These are phyloP conservation scores for Macadamia integrifolia DNA, from an alignment of 164 flowering plant species.

Conservation along the genomic window DNA sequence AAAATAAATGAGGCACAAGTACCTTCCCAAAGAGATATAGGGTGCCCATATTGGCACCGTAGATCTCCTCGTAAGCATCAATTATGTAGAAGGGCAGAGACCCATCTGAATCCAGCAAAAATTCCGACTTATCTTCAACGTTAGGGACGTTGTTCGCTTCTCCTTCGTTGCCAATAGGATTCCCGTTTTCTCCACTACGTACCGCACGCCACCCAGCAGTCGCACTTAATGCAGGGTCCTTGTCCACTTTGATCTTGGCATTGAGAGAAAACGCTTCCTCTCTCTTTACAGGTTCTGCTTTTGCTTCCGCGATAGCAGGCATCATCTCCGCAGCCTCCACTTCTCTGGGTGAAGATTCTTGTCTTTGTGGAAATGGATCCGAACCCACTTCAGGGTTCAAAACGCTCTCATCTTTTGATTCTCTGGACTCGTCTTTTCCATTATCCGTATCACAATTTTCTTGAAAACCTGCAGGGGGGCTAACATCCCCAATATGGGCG, in stretches of 20 bases:
- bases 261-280: constrained; percentile 44
- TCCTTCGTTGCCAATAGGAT: constrained; percentile 12
- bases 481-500: neutral
- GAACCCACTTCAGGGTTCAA: constrained; percentile 7
- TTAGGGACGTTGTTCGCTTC: constrained; percentile 15
- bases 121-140: constrained; percentile 45
- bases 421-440: constrained; percentile 6
- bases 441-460: constrained; percentile 6
- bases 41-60: constrained; percentile 70
- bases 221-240: constrained; percentile 52
- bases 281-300: constrained; percentile 23
- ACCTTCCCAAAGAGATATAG: constrained; percentile 97
- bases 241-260: constrained; percentile 53
- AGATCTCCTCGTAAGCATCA: constrained; percentile 82
- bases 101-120: constrained; percentile 70
- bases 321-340: constrained; percentile 12
- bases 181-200: constrained; percentile 35
- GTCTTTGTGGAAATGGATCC: constrained; percentile 3
- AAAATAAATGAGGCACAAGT: constrained; percentile 5
- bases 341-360: constrained; percentile 9
- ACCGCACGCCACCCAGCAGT: constrained; percentile 65
- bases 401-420: constrained; percentile 10
- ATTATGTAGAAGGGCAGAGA: constrained; percentile 78
- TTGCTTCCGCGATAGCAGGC: constrained; percentile 18
- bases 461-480: neutral